These are phyloP conservation scores for Wickerhamiella nectarea DNA, from an alignment of 805 yeast genomes.

Conservation along the genomic window DNA sequence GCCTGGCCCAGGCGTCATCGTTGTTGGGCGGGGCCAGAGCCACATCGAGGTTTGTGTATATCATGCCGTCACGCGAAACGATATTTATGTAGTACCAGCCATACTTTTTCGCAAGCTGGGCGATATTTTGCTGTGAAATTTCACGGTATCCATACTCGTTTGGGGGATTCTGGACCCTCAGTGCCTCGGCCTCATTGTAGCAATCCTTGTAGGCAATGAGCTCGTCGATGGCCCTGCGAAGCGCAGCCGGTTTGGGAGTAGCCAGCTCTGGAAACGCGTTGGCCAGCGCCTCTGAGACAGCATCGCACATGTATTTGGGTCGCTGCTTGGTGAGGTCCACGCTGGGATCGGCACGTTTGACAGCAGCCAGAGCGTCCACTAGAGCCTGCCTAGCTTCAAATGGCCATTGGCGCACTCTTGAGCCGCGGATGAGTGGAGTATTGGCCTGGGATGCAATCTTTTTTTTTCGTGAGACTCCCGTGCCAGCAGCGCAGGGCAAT, in stretches of 20 bases:
- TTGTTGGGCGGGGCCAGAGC: too few species aligned
- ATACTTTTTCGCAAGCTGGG: neutral
- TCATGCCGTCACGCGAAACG: neutral
- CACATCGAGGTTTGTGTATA: neutral
- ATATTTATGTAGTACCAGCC: neutral
- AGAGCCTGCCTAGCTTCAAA: neutral
- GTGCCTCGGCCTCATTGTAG: neutral
- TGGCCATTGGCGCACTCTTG: neutral
- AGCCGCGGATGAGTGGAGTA: too few species aligned
- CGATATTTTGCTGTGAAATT: neutral
- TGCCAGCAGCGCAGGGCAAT: too few species aligned
- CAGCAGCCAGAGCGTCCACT: neutral
- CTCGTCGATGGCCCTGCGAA: neutral
- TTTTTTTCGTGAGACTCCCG: neutral
- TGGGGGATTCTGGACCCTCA: neutral
- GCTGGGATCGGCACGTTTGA: neutral
- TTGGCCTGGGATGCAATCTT: neutral
- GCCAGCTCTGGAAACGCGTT: neutral
- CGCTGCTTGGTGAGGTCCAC: neutral
- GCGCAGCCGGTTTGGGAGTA: neutral
- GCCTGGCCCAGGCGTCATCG: neutral
- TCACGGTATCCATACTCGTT: neutral
- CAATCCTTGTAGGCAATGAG: neutral
- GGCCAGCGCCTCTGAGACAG: neutral
- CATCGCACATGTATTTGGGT: neutral